Conservation (phyloP, 148 eudicot genomes). For the Bassia scoparia region DNA sequence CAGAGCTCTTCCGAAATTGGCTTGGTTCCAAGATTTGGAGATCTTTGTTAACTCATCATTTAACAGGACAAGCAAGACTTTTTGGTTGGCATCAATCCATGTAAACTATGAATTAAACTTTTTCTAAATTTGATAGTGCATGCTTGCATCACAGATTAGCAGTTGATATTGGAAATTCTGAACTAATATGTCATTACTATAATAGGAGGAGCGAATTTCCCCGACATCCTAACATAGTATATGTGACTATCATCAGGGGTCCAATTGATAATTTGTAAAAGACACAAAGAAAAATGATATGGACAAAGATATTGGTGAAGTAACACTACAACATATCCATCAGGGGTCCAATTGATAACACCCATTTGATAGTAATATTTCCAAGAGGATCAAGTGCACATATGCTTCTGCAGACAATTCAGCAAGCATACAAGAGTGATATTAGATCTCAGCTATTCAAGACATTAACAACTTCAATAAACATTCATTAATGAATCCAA, state of each 20-base stretch:
- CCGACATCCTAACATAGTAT: neutral
- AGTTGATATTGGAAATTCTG: neutral
- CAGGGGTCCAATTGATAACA: constrained; percentile 52
- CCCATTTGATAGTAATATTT: constrained; percentile 73
- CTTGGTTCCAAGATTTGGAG: constrained; percentile 31
- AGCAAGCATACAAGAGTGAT: constrained; percentile 13
- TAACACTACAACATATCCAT: constrained; percentile 61
- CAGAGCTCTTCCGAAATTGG: constrained; percentile 26
- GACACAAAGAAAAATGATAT: neutral
- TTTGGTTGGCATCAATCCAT: constrained; percentile 20
- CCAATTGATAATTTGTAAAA: neutral
- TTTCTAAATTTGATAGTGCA: constrained; percentile 18
- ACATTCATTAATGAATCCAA: neutral
- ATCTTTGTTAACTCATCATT: constrained; percentile 23
- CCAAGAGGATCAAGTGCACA: constrained; percentile 70
- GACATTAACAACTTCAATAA: neutral
- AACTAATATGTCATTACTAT: neutral
- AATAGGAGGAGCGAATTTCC: neutral
- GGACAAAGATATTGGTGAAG: constrained; percentile 1
- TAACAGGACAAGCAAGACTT: constrained; percentile 15
- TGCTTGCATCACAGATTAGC: neutral
- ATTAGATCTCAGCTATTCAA: constrained; percentile 21
- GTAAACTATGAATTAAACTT: constrained; percentile 21
- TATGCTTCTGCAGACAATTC: constrained; percentile 42
- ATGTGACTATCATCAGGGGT: no score